Conservation (phyloP, 805 yeast genomes). For the Starmera quercuum region DNA sequence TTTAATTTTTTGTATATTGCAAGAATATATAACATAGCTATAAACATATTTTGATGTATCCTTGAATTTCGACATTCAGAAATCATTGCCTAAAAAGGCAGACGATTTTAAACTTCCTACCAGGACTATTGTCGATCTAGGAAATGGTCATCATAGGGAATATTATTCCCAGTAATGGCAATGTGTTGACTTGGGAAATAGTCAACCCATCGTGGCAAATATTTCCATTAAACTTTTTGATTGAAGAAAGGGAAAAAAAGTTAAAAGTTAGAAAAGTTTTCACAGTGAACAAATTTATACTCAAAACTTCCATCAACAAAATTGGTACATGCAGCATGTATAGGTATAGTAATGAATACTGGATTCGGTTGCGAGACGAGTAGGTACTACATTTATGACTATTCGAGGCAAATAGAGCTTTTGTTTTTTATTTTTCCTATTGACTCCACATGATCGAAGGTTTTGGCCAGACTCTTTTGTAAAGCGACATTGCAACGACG, state of each 20-base stretch:
- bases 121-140: conserved; percentile 19
- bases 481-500: conserved; percentile 86
- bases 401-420: neutral
- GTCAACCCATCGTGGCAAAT: conserved; percentile 25
- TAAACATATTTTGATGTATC: conserved; percentile 12
- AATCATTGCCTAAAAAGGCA: conserved; percentile 15
- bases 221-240: conserved; percentile 25
- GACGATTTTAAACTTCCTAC: conserved; percentile 25
- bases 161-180: conserved; percentile 23
- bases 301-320: neutral
- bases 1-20: neutral
- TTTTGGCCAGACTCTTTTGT: conserved; percentile 90
- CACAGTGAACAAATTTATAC: conserved; percentile 1
- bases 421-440: conserved; percentile 2
- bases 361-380: neutral
- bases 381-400: neutral
- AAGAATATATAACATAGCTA: neutral
- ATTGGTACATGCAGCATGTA: neutral
- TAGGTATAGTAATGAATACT: neutral
- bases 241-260: conserved; percentile 16
- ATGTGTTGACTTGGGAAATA: conserved; percentile 20
- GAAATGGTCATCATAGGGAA: conserved; percentile 22
- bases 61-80: conserved; percentile 24
- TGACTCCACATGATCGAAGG: conserved; percentile 26
- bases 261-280: conserved; percentile 2